Conservation (phyloP, 768 basidiomycete genomes). For the Calocybe indica region DNA sequence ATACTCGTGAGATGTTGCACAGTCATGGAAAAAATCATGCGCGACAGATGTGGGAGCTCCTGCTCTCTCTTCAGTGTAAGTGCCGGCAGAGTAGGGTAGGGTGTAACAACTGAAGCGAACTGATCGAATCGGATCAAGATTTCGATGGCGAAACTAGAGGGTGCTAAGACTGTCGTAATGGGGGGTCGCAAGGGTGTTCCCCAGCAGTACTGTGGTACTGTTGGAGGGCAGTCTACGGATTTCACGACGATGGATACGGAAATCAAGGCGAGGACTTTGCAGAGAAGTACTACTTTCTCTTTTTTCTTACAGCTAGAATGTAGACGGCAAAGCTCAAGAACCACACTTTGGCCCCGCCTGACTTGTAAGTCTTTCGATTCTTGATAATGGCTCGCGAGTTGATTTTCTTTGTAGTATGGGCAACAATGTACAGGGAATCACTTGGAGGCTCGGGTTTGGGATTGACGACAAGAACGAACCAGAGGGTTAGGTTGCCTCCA, state of each 20-base stretch:
- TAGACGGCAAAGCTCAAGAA: conserved; percentile 50
- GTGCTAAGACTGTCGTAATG: conserved; percentile 48
- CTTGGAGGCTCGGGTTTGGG: conserved; percentile 58
- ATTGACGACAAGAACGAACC: conserved; percentile 44
- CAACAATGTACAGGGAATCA: conserved; percentile 53
- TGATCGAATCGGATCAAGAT: conserved; percentile 26
- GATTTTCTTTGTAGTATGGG: conserved; percentile 29
- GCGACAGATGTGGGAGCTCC: conserved; percentile 38
- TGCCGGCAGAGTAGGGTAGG: conserved; percentile 2
- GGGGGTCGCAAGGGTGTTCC: conserved; percentile 40
- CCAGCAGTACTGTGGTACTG: conserved; percentile 57
- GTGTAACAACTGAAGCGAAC: not conserved
- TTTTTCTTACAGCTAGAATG: conserved; percentile 1
- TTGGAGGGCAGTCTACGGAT: conserved; percentile 55
- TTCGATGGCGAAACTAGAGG: conserved; percentile 54
- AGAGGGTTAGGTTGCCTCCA: conserved; percentile 40
- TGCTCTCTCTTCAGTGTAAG: conserved; percentile 41
- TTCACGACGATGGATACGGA: conserved; percentile 54
- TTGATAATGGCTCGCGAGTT: conserved; percentile 1
- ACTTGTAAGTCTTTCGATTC: conserved; percentile 37
- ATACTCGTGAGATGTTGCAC: not conserved
- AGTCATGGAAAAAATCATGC: not conserved
- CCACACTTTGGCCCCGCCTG: conserved; percentile 49
- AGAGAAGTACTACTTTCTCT: not conserved
- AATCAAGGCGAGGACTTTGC: conserved; percentile 33